These are phyloP conservation scores for Phytophthora nicotianae DNA, from an alignment of 352 stramenopile species.

Conservation along the genomic window DNA sequence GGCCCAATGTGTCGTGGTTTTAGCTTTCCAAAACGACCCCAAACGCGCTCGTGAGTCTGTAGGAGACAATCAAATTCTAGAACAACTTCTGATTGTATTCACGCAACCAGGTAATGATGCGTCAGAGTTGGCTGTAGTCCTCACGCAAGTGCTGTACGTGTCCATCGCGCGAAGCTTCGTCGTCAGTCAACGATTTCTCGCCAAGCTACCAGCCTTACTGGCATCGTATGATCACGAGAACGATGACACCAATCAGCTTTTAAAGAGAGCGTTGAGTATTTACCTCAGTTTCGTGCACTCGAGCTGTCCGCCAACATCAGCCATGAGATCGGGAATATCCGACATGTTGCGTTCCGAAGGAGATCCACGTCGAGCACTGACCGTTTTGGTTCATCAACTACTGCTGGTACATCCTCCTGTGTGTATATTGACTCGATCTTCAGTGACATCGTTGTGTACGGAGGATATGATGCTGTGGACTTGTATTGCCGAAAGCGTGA, in stretches of 20 bases:
- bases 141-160: conserved; percentile 61
- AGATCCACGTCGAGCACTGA: conserved; percentile 23
- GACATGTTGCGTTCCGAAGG: conserved; percentile 51
- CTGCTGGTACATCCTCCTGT: conserved; percentile 16
- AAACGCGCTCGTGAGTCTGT: conserved; percentile 48
- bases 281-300: conserved; percentile 65
- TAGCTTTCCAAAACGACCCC: conserved; percentile 50
- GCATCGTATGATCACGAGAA: conserved; percentile 22
- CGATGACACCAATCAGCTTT: conserved; percentile 19
- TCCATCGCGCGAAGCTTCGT: conserved; percentile 48
- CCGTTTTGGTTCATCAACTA: conserved; percentile 30
- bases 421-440: conserved; percentile 8
- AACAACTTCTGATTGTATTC: conserved; percentile 73
- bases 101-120: conserved; percentile 43
- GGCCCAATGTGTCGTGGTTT: conserved; percentile 55
- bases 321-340: conserved; percentile 44
- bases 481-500: conserved; percentile 33
- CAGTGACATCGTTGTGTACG: conserved; percentile 1
- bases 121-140: conserved; percentile 37
- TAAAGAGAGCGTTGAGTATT: conserved; percentile 52
- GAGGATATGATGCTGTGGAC: conserved; percentile 44
- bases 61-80: conserved; percentile 62
- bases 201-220: conserved; percentile 56
- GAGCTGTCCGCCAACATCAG: conserved; percentile 12
- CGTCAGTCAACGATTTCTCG: conserved; percentile 60